Base-by-base conservation (phyloP, 2,329 filamentous ascomycete species). In the Aspergillus fumigatus region DNA sequence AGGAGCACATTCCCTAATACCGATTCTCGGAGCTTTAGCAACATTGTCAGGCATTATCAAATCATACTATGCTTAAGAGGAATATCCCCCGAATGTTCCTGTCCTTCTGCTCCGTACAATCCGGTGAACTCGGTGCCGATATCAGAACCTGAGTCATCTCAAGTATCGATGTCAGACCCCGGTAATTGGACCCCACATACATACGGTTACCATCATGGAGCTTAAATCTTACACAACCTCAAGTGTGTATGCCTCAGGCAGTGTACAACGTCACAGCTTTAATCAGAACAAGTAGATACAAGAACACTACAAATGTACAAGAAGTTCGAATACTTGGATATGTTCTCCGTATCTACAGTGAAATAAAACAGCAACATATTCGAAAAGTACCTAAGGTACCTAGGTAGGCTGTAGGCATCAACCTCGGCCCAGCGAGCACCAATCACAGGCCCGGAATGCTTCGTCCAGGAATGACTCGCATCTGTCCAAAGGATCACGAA, bases 401-500 rank as follows among this genome's bases (percentile, higher is more conserved):
- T 54, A 57, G 51, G 51, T 50, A 54, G 14, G 49, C n/a, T 23
- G 21, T 23, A 23, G 21, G 21, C 21, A 23, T 41, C 17, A 58
- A 58, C 56, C 56, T 58, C 56, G 56, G 56, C 45, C 23, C n/a
- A 43, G 4, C n/a, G 10, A 43, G 17, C n/a, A 40, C 54, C 54
- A 57, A 54, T 55, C 57, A 61, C 55, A 35, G 48, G 50, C 52
- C 23, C 38, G 49, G 43, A 21, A 43, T 8, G 8, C 21, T 43
- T 19, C 9, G n/a, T 43, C n/a, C n/a, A 43, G 21, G 4, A 10
- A 19, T 19, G 21, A 43, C 40, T 43, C 19, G 40, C 40, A 11
- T 9, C 19, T 19, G 40, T 23, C 43, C 19, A 47, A 14, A 55
- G 50, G 48, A 53, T 47, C 59, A 68, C 66, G 66, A 67, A 60